Base-by-base conservation (phyloP, 306 rosid genomes). In the Vachellia collinsii region DNA sequence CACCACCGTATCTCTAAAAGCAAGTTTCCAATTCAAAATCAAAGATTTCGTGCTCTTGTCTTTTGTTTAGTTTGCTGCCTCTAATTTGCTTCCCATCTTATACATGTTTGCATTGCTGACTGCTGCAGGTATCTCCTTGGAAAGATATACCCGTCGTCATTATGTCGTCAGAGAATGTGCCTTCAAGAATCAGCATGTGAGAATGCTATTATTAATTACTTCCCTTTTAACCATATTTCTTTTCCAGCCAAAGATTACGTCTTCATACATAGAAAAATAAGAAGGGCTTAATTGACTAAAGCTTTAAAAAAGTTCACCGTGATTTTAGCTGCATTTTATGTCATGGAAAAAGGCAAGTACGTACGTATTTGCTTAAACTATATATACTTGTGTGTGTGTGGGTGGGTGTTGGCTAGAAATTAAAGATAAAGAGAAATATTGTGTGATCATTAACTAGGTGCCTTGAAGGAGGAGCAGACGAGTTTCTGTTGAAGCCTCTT, bases 161-260 rank as follows among this genome's bases (percentile, higher is more conserved):
- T 56, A 96, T 96, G 98, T 96, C 99, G 58, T 96, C 99, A 83
- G 99, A 96, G 87, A 90, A 96, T 81, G 90, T 88, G 64, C 99
- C 99, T 81, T 88, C 98, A 23, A 87, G 93, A 89, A 89, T 96
- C 81, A 93, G 39, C 91, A 92, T 90, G 99, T 96, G 84, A 73
- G 81, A 50, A 81, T 58, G 42, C 64, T 29, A 29, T 61, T 25
- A 11, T 61, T 54, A n/a, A 47, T 47, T 47, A 47, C 4, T 47
- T 47, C 53, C 12, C 53, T 47, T 47, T 46, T 6, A 5, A 16
- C 58, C 22, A 3, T 58, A 6, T 6, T 59, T 11, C 8, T 22
- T 9, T 22, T 4, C 36, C 39, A 11, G 12, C 38, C 17, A 61
- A 61, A 25, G 6, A 36, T 12, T 5, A 13, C 43, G 34, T 14